phyloP scores from a whole-genome alignment of 352 stramenopile genomes.

The Globisporangium irregulare region DNA sequence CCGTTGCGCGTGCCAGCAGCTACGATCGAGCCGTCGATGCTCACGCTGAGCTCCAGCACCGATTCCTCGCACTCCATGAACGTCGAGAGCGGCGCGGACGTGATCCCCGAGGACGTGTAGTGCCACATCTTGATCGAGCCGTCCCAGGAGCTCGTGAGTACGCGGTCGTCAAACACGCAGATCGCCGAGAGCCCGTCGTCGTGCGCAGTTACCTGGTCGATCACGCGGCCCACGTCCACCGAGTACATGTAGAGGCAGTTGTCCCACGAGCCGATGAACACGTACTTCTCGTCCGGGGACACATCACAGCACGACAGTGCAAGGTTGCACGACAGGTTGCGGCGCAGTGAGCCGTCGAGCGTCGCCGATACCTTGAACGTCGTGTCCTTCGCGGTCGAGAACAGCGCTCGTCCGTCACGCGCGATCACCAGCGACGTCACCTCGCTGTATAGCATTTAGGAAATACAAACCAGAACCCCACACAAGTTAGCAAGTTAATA shows the following conservation, averaged over 20 bases:
- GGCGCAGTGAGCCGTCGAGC: constrained; percentile 54
- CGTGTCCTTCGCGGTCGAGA: constrained; percentile 71
- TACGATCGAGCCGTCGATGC: constrained; percentile 49
- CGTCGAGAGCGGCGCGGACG: constrained; percentile 50
- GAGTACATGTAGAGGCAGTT: constrained; percentile 88
- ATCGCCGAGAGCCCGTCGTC: constrained; percentile 75
- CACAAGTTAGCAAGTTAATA: background rate
- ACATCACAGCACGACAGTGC: constrained; percentile 79
- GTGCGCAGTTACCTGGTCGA: constrained; percentile 79
- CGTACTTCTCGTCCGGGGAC: constrained; percentile 77
- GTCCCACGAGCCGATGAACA: constrained; percentile 83
- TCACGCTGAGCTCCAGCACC: constrained; percentile 64
- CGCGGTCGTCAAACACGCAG: constrained; percentile 70
- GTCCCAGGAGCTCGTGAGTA: constrained; percentile 75
- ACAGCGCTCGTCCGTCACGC: constrained; percentile 58
- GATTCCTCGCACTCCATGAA: constrained; percentile 83
- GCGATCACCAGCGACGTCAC: constrained; percentile 67
- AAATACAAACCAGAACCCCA: background rate
- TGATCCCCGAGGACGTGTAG: constrained; percentile 65
- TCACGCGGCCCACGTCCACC: constrained; percentile 74
- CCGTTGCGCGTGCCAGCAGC: constrained; percentile 68
- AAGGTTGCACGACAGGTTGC: constrained; percentile 73
- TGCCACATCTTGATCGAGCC: constrained; percentile 82
- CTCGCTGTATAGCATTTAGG: constrained; percentile 34
- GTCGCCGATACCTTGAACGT: constrained; percentile 78